Evolutionary conservation across 495 filamentous ascomycete genomes (phyloP), one percentile per base, ranked within the genome.

Genomic region (Pyrenula massariospora): DNA sequence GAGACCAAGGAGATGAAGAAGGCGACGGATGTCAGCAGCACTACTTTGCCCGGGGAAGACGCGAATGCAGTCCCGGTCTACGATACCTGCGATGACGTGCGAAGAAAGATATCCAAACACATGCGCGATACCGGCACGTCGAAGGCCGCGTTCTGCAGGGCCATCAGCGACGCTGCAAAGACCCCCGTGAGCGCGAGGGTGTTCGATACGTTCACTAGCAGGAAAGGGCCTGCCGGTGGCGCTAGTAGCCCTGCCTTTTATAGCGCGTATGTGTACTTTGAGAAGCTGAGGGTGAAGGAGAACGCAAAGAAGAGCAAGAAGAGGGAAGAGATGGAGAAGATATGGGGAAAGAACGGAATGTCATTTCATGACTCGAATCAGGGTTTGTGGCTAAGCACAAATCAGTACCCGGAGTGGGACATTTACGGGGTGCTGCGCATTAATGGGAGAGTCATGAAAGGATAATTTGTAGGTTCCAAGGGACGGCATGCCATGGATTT

Each of bases 81-180:
- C 62, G 78, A 84, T 57, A 76, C 76, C 3, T 84, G 78, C 61
- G 76, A 84, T 59, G 77, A 80, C 58, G 61, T 84, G 25, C 73
- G 77, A 3, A 67, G 65, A 52, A 84, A 83, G 66, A 78, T 84
- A 56, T 66, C 65, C 31, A 70, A 73, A 0, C 70, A 81, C 50
- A 69, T 84, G 2, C 64, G 65, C 25, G 68, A 71, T 50, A 69
- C 21, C 72, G 70, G 48, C 65, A 81, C 25, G 80, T 73, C 0
- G 72, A 80, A 62, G 76, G 77, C n/a, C 63, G 66, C 50, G 78
- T 84, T 64, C 66, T 69, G 54, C 74, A 77, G 48, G 71, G 77
- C 62, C 1, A 68, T 70, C 48, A 63, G 62, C 21, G 63, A 61
- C 59, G 59, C 61, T 24, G 61, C 56, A 12, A 56, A 56, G 22